phyloP scores from a whole-genome alignment of 164 flowering plant genomes.

The Piper betle region DNA sequence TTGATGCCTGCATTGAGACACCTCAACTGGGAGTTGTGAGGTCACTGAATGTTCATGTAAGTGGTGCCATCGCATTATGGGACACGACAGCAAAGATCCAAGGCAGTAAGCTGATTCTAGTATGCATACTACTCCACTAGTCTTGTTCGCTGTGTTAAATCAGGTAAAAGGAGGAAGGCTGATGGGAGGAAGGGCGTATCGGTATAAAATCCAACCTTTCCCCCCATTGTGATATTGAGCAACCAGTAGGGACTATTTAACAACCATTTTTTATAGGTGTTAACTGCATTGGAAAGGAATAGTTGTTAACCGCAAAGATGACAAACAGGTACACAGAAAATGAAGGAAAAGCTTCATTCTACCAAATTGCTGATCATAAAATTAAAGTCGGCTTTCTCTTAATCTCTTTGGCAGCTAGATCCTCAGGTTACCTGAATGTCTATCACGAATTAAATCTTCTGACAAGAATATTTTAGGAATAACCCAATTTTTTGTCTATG shows the following conservation, averaged over 20 bases:
- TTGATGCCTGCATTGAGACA: constrained; percentile 92
- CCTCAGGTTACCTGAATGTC: neutral
- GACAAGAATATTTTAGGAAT: no score
- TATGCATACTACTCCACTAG: no score
- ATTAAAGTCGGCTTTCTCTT: neutral
- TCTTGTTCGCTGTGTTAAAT: no score
- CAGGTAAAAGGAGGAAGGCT: no score
- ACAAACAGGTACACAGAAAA: neutral
- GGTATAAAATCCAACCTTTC: no score
- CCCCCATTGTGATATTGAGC: no score
- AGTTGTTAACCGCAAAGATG: neutral
- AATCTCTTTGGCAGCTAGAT: neutral
- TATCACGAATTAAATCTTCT: neutral
- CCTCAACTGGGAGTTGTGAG: constrained; percentile 94
- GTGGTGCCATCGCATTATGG: constrained; percentile 98
- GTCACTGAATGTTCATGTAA: constrained; percentile 96
- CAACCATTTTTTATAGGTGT: no score
- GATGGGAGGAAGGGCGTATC: no score
- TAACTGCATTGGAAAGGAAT: no score
- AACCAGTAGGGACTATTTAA: no score
- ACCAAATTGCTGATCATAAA: neutral
- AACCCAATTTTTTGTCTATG: neutral
- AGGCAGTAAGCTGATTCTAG: constrained; percentile 5
- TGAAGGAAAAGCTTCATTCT: neutral
- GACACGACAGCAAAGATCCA: constrained; percentile 76